Conservation (phyloP, 345 rosid species). For the Camelina sativa region DNA sequence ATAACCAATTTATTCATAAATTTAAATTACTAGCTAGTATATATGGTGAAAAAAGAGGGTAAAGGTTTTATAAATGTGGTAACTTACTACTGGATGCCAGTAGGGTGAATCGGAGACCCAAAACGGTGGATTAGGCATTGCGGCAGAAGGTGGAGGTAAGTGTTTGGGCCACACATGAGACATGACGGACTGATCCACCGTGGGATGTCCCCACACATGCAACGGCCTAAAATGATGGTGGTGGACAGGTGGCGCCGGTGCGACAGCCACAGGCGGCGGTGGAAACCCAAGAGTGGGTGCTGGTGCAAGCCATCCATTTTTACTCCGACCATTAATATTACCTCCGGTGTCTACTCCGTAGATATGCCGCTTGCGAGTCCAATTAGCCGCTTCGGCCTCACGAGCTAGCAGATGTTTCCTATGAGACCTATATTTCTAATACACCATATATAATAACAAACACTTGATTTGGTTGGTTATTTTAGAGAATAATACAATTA, state of each 20-base stretch:
- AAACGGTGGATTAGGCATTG: conserved; percentile 42
- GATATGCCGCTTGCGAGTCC: conserved; percentile 76
- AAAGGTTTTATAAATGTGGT: background rate
- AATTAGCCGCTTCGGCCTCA: conserved; percentile 82
- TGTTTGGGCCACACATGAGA: conserved; percentile 67
- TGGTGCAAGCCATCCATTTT: conserved; percentile 57
- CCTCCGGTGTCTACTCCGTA: conserved; percentile 49
- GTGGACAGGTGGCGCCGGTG: conserved; percentile 53
- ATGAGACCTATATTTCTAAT: conserved; percentile 87
- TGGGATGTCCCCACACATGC: conserved; percentile 98
- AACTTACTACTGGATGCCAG: conserved; percentile 43
- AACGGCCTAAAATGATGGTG: conserved; percentile 68
- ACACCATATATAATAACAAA: background rate
- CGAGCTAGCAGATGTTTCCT: conserved; percentile 81
- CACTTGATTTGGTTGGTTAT: background rate
- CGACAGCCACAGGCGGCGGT: conserved; percentile 16
- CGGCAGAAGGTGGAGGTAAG: conserved; percentile 46
- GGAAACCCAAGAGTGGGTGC: conserved; percentile 68
- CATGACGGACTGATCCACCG: conserved; percentile 41
- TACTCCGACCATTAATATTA: conserved; percentile 44
- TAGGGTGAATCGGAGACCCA: conserved; percentile 40
- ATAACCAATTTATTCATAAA: background rate
- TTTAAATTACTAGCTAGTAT: background rate
- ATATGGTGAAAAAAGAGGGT: background rate
- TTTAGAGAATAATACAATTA: background rate